These are phyloP conservation scores for Psilocybe sp. DNA, from an alignment of 768 basidiomycete species.

Conservation along the genomic window DNA sequence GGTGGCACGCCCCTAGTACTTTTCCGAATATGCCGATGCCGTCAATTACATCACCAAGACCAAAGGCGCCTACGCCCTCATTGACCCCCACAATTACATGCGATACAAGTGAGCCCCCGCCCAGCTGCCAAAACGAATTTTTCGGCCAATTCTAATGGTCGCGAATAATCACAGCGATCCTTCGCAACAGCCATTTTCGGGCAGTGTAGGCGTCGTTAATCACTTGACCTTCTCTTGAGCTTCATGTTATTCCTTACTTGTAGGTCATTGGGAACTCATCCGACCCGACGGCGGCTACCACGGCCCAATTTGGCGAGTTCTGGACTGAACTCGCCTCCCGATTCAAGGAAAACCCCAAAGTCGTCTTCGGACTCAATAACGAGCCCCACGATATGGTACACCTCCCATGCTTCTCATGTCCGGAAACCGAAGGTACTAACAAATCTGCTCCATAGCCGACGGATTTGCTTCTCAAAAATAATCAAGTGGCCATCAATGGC, in stretches of 20 bases:
- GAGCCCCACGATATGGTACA: conserved; percentile 44
- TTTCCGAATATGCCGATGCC: conserved; percentile 39
- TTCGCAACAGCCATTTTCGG: conserved; percentile 39
- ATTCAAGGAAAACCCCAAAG: conserved; percentile 37
- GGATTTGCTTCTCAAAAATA: conserved; percentile 35
- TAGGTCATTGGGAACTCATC: conserved; percentile 44
- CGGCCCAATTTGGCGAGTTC: conserved; percentile 38
- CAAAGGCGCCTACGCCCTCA: conserved; percentile 40
- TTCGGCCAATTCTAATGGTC: neutral
- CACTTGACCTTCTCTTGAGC: neutral
- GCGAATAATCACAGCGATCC: conserved; percentile 29
- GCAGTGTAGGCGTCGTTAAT: conserved; percentile 31
- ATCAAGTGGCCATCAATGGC: conserved; percentile 43
- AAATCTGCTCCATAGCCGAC: conserved; percentile 27
- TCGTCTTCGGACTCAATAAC: conserved; percentile 47
- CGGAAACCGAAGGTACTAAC: neutral
- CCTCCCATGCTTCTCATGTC: neutral
- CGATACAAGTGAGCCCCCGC: conserved; percentile 35
- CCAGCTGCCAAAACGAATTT: too few relatives aligned
- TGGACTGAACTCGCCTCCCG: conserved; percentile 40
- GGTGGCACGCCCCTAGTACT: conserved; percentile 28
- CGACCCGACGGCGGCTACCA: conserved; percentile 43
- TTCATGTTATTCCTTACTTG: neutral
- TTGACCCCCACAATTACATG: conserved; percentile 50
- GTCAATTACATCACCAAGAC: conserved; percentile 38